Conservation (phyloP, 371 early-diverging fungal genomes). For the Mortierella sp. region DNA sequence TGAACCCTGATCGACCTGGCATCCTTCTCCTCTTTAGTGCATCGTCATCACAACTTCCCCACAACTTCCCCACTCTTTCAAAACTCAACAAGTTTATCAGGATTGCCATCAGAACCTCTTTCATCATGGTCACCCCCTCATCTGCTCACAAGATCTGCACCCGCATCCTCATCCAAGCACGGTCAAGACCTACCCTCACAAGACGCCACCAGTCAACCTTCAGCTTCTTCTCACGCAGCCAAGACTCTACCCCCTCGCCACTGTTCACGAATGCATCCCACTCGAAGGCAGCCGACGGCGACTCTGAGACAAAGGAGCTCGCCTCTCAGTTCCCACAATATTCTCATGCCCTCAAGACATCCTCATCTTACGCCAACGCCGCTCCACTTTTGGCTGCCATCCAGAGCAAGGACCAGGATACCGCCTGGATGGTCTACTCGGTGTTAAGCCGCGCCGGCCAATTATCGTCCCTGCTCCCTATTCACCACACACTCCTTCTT, state of each 20-base stretch:
- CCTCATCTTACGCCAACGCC: constrained; percentile 34
- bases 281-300: not conserved
- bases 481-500: constrained; percentile 45
- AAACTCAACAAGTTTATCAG: not conserved
- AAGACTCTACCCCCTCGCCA: constrained; percentile 4
- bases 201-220: constrained; percentile 46
- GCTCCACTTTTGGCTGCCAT: constrained; percentile 44
- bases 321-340: not conserved
- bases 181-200: constrained; percentile 20
- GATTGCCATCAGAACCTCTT: not conserved
- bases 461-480: constrained; percentile 30
- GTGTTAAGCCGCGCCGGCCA: constrained; percentile 38
- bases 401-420: constrained; percentile 54
- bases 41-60: not conserved
- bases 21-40: not conserved
- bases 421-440: constrained; percentile 53
- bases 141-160: constrained; percentile 32
- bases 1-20: constrained; percentile 9
- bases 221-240: constrained; percentile 46
- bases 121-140: constrained; percentile 8
- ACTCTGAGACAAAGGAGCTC: not conserved
- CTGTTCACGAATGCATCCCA: not conserved
- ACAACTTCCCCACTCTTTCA: not conserved
- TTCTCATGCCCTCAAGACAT: constrained; percentile 30
- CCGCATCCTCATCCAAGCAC: constrained; percentile 22